phyloP scores from a whole-genome alignment of 2,329 filamentous ascomycete species.

The Biscogniauxia sp. region DNA sequence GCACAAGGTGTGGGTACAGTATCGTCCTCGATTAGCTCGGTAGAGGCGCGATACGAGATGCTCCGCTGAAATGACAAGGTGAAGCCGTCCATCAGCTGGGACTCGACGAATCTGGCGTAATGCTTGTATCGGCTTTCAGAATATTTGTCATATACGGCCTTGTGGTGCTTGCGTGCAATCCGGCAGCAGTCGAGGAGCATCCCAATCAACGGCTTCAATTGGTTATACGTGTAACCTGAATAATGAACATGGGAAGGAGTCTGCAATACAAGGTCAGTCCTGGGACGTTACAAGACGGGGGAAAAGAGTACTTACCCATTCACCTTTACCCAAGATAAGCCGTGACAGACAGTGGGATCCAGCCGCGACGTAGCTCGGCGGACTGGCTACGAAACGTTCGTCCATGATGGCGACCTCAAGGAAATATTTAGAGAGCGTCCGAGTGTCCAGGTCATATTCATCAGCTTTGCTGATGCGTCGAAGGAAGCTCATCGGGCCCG shows the following conservation, averaged over 20 bases:
- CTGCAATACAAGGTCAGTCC: slow-evolving; percentile 44
- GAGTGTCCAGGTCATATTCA: slow-evolving; percentile 92
- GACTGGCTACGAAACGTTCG: slow-evolving; percentile 89
- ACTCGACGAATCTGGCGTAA: slow-evolving; percentile 76
- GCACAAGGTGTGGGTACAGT: slow-evolving; percentile 9
- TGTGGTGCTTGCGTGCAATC: slow-evolving; percentile 75
- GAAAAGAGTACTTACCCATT: slow-evolving; percentile 68
- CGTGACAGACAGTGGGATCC: slow-evolving; percentile 90
- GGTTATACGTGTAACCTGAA: slow-evolving; percentile 85
- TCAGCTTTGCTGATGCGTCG: slow-evolving; percentile 97
- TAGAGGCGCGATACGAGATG: slow-evolving; percentile 10
- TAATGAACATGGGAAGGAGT: slow-evolving; percentile 83
- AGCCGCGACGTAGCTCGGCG: slow-evolving; percentile 86
- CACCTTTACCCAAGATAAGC: slow-evolving; percentile 83
- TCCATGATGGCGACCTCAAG: slow-evolving; percentile 97
- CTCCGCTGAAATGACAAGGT: slow-evolving; percentile 40
- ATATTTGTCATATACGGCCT: slow-evolving; percentile 90
- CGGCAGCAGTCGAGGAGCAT: slow-evolving; percentile 88
- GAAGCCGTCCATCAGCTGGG: slow-evolving; percentile 64
- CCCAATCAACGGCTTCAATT: slow-evolving; percentile 73
- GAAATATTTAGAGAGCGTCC: slow-evolving; percentile 96
- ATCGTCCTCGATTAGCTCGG: slow-evolving; percentile 13
- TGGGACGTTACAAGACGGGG: slow-evolving; percentile 29
- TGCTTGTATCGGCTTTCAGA: slow-evolving; percentile 82
- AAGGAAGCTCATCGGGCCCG: slow-evolving; percentile 98